These are phyloP conservation scores for Schrenkiella parvula DNA, from an alignment of 345 rosid genomes.

Conservation along the genomic window DNA sequence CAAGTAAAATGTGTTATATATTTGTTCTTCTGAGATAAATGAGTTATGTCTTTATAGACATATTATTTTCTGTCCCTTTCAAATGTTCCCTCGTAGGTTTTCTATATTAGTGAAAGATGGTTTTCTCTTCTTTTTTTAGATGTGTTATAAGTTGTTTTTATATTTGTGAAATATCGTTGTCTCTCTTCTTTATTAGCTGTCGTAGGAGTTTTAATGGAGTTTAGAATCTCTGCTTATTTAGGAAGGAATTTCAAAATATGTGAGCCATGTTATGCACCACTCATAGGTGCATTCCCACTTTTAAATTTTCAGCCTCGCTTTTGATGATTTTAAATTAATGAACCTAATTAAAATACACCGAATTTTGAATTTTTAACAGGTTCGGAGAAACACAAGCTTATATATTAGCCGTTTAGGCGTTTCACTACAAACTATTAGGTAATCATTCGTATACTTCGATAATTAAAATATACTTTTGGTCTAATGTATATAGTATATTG, in stretches of 20 bases:
- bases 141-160: slow-evolving; percentile 4
- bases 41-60: not conserved
- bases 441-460: not conserved
- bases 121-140: slow-evolving; percentile 9
- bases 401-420: slow-evolving; percentile 16
- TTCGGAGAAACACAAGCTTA: not conserved
- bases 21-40: not conserved
- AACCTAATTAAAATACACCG: too few species aligned
- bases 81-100: not conserved
- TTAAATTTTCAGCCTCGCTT: not conserved
- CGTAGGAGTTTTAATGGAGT: slow-evolving; percentile 12
- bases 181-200: not conserved
- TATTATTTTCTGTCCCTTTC: not conserved
- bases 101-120: not conserved
- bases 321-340: not conserved
- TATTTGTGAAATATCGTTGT: slow-evolving; percentile 1
- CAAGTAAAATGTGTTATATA: not conserved
- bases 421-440: not conserved
- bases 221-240: not conserved
- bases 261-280: slow-evolving; percentile 14
- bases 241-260: slow-evolving; percentile 1
- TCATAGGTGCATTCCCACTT: slow-evolving; percentile 12
- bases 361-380: not conserved
- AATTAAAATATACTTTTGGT: not conserved
- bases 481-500: not conserved